phyloP scores from a whole-genome alignment of 2,329 filamentous ascomycete genomes.

The Colletotrichum sp. region DNA sequence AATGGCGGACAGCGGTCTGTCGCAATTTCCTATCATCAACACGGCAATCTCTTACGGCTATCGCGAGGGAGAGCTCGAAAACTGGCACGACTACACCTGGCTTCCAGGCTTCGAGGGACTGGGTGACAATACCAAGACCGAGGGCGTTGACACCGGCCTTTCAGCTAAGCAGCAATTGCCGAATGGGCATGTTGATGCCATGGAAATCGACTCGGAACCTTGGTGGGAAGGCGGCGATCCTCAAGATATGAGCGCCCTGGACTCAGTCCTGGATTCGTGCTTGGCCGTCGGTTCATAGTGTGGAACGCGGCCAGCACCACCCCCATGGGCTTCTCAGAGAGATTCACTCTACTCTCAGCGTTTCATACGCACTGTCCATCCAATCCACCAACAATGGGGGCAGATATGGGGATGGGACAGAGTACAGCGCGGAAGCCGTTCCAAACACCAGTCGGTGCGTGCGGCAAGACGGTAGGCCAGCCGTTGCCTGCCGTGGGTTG shows the following conservation, averaged over 20 bases:
- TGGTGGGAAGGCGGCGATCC: conserved; percentile 67
- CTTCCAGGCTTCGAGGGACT: conserved; percentile 35
- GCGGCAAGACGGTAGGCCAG: not conserved
- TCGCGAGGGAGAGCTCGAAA: conserved; percentile 77
- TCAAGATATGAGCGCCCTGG: conserved; percentile 56
- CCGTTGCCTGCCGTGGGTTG: not conserved
- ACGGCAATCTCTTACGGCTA: conserved; percentile 74
- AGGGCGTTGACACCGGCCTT: conserved; percentile 35
- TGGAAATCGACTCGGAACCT: conserved; percentile 62
- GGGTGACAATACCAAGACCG: not conserved
- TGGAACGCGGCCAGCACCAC: not conserved
- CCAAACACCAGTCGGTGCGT: not conserved
- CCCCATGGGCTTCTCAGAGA: not conserved
- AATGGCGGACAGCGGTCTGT: conserved; percentile 76
- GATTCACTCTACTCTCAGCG: conserved; percentile 5
- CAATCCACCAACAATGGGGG: conserved; percentile 1
- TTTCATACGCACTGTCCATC: not conserved
- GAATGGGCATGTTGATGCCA: conserved; percentile 60
- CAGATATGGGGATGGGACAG: conserved; percentile 9
- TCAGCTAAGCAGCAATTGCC: conserved; percentile 38
- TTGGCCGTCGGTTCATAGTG: conserved; percentile 48
- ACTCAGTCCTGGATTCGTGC: conserved; percentile 62
- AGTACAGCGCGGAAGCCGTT: not conserved
- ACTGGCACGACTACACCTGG: conserved; percentile 66
- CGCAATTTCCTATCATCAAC: conserved; percentile 77